These are phyloP conservation scores for Cryptosporidium tyzzeri DNA, from an alignment of 169 alveolate genomes.

Conservation along the genomic window DNA sequence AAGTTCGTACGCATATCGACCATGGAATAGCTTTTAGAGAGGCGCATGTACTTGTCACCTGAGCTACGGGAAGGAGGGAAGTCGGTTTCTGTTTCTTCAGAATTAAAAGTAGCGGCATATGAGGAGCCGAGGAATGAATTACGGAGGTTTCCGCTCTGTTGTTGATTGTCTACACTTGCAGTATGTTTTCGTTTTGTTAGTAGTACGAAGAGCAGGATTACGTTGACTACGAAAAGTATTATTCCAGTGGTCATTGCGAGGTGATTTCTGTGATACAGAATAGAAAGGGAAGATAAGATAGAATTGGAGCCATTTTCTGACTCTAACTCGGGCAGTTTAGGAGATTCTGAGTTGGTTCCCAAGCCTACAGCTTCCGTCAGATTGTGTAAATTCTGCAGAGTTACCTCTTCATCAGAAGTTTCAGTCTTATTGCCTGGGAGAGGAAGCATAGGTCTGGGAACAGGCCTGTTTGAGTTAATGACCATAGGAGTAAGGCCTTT, in stretches of 20 bases:
- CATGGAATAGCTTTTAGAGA: constrained; percentile 67
- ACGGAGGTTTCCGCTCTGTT: background rate
- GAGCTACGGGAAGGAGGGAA: background rate
- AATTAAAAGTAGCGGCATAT: background rate
- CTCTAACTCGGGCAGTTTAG: background rate
- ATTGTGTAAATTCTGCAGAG: background rate
- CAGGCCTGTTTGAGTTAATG: background rate
- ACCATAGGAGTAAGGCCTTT: constrained; percentile 20
- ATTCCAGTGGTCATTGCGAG: constrained; percentile 26
- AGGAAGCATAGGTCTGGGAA: constrained; percentile 45
- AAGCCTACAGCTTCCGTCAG: background rate
- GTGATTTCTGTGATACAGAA: background rate
- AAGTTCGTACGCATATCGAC: constrained; percentile 69
- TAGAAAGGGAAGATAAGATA: background rate
- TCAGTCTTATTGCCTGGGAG: constrained; percentile 18
- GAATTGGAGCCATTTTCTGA: background rate
- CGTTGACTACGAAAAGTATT: constrained; percentile 10
- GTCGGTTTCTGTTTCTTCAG: constrained; percentile 17
- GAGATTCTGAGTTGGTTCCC: background rate
- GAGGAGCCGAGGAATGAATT: constrained; percentile 62
- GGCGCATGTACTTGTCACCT: constrained; percentile 32
- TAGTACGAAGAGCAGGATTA: constrained; percentile 26
- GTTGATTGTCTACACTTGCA: background rate
- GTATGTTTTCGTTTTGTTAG: background rate
- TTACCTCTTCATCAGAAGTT: background rate